Evolutionary conservation across 2,329 filamentous ascomycete species (phyloP).

Genomic region (Aspergillus persii): DNA sequence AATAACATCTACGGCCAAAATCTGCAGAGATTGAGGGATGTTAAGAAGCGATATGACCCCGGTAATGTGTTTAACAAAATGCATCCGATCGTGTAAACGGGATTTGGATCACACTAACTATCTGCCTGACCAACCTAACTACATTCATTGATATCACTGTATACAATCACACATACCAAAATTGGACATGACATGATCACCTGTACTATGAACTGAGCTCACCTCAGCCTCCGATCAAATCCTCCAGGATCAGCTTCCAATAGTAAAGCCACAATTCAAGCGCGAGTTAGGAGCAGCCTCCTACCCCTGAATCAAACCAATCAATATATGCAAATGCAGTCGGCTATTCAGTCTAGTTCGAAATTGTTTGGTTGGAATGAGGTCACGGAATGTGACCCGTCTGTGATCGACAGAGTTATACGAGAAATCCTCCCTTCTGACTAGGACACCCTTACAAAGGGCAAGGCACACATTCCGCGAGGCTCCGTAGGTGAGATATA

Average conservation of each 20-base stretch:
- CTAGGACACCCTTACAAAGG: neutral
- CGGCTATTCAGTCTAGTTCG: neutral
- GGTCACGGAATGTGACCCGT: neutral
- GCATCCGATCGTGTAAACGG: conserved; percentile 18
- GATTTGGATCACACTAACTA: no score
- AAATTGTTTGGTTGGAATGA: neutral
- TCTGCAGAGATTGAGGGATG: conserved; percentile 37
- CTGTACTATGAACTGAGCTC: no score
- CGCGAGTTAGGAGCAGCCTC: no score
- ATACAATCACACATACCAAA: no score
- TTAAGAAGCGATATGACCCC: conserved; percentile 50
- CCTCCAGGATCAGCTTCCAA: no score
- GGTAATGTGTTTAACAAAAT: conserved; percentile 48
- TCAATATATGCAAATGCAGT: neutral
- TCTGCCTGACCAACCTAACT: no score
- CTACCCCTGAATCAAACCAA: no score
- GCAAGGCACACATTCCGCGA: neutral
- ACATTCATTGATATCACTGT: no score
- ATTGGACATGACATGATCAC: no score
- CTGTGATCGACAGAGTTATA: neutral
- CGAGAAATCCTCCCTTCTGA: neutral
- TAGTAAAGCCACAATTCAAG: no score
- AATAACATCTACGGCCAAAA: conserved; percentile 48
- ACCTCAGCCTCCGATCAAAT: no score
- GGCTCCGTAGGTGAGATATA: no score